These are phyloP conservation scores for Nelumbo lutea DNA, from an alignment of 164 flowering plant genomes.

Conservation along the genomic window DNA sequence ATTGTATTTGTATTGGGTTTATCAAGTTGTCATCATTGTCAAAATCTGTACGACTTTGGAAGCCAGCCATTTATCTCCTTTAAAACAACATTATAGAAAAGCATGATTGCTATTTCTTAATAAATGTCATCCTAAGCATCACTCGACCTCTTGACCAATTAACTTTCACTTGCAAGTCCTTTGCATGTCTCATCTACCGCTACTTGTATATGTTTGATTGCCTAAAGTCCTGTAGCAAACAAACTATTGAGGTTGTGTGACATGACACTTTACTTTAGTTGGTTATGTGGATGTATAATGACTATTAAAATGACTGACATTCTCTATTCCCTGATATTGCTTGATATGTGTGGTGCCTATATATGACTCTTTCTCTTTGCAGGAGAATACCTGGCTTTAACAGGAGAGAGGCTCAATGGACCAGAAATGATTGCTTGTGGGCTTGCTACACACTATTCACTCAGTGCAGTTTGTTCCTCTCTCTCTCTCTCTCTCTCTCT, in stretches of 20 bases:
- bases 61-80: too few relatives aligned
- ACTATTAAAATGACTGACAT: not conserved
- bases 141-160: too few relatives aligned
- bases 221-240: too few relatives aligned
- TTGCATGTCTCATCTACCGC: too few relatives aligned
- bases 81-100: too few relatives aligned
- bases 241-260: not conserved
- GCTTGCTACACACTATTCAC: conserved; percentile 83
- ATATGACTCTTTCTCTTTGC: conserved; percentile 15
- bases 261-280: not conserved
- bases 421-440: conserved; percentile 90
- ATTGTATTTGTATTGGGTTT: too few relatives aligned
- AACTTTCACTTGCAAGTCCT: too few relatives aligned
- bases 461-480: conserved; percentile 50
- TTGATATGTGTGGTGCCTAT: not conserved
- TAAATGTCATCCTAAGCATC: too few relatives aligned
- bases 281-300: not conserved
- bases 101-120: not conserved
- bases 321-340: not conserved
- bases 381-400: conserved; percentile 94
- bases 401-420: conserved; percentile 91
- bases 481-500: not conserved
- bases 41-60: too few relatives aligned
- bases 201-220: too few relatives aligned
- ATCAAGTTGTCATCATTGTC: too few relatives aligned